Percentiles rank a stretch among this genome's conserved stretches.
These are phyloP conservation scores for Candida ipomoeae DNA, from an alignment of 805 yeast genomes.

Conservation along the genomic window DNA sequence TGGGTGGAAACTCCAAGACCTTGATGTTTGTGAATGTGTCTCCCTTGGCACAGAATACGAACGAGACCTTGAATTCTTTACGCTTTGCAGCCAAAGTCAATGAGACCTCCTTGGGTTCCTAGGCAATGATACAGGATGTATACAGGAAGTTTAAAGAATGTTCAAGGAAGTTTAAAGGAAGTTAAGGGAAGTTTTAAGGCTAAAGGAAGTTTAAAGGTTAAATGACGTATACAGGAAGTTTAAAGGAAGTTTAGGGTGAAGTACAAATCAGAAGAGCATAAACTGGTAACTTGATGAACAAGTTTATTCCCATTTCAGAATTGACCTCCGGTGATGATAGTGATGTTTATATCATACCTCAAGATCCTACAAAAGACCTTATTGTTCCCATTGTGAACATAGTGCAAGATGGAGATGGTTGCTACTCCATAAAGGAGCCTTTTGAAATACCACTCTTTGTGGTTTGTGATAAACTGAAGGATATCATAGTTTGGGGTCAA, in stretches of 20 bases:
- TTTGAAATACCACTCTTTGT: slow-evolving; percentile 81
- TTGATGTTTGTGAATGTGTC: slow-evolving; percentile 90
- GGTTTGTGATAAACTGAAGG: slow-evolving; percentile 45
- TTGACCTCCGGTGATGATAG: slow-evolving; percentile 59
- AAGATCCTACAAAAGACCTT: slow-evolving; percentile 36
- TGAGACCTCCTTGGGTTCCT: slow-evolving; percentile 32
- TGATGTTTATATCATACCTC: slow-evolving; percentile 55
- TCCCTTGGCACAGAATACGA: slow-evolving; percentile 55
- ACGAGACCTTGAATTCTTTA: slow-evolving; percentile 79
- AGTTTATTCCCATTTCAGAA: slow-evolving; percentile 63
- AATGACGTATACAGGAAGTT: no score
- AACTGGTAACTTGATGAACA: slow-evolving; percentile 40
- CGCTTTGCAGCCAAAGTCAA: slow-evolving; percentile 87
- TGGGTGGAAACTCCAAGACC: slow-evolving; percentile 83
- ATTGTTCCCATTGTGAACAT: slow-evolving; percentile 58
- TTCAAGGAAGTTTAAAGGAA: background rate
- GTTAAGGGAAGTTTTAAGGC: no score
- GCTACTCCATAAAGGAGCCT: slow-evolving; percentile 38
- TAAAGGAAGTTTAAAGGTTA: no score
- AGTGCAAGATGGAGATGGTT: slow-evolving; percentile 33
- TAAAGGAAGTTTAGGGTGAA: no score
- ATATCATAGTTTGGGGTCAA: slow-evolving; percentile 52
- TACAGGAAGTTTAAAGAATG: no score
- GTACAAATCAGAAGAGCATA: no score
- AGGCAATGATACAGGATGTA: no score